A percentile compares a stretch with the other conserved stretches of the same genome.
These are phyloP conservation scores for Aquanectria penicillioides DNA, from an alignment of 2,329 filamentous ascomycete genomes.

Conservation along the genomic window DNA sequence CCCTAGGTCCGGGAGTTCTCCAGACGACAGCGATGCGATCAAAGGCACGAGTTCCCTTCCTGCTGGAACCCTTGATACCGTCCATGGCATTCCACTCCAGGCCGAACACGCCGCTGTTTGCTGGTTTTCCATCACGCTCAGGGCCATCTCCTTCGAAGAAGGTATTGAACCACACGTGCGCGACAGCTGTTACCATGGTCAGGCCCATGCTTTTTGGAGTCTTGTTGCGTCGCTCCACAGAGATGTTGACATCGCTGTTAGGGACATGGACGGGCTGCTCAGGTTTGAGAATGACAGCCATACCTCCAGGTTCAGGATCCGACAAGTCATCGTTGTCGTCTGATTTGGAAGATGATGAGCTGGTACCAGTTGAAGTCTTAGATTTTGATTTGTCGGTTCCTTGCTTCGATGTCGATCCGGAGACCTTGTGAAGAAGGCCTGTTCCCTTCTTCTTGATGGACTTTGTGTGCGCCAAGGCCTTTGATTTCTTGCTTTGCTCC, in stretches of 20 bases:
- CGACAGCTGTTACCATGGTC: constrained; percentile 91
- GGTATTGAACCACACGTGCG: constrained; percentile 96
- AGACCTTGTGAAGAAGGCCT: constrained; percentile 48
- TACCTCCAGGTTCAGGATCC: constrained; percentile 67
- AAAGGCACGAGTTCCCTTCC: constrained; percentile 83
- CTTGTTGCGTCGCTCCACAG: constrained; percentile 86
- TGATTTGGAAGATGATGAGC: constrained; percentile 26
- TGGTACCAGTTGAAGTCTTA: constrained; percentile 26
- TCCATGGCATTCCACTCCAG: constrained; percentile 79
- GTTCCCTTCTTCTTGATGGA: constrained; percentile 43
- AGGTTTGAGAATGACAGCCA: constrained; percentile 83
- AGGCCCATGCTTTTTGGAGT: constrained; percentile 80
- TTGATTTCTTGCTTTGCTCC: constrained; percentile 19
- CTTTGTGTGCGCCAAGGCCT: constrained; percentile 26
- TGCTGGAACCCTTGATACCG: constrained; percentile 88
- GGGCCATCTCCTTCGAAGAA: constrained; percentile 89
- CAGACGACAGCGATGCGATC: constrained; percentile 89
- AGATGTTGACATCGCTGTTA: constrained; percentile 88
- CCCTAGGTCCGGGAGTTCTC: constrained; percentile 58
- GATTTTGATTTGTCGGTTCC: constrained; percentile 36
- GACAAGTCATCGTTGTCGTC: constrained; percentile 34
- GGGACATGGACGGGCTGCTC: constrained; percentile 73
- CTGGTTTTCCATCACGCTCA: constrained; percentile 71
- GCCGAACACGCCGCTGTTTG: constrained; percentile 71
- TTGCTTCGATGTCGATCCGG: constrained; percentile 32